Conservation (phyloP, 164 flowering plant species). For the Aristolochia contorta region DNA sequence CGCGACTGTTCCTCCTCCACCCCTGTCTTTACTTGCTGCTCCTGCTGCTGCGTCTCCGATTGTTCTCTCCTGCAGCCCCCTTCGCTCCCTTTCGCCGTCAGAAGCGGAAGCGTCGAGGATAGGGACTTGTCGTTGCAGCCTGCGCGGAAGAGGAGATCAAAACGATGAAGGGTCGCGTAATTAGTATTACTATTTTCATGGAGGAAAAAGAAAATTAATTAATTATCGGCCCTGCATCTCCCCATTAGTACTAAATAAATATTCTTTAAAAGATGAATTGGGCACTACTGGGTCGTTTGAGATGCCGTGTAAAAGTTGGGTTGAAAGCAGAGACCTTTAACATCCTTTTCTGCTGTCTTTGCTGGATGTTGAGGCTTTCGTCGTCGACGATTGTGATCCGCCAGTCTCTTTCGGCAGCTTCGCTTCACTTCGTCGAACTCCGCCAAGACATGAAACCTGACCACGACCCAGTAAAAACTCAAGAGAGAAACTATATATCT, state of each 20-base stretch:
- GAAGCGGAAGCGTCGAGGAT: neutral
- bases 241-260: no score
- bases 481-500: no score
- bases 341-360: neutral
- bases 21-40: neutral
- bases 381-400: conserved; percentile 77
- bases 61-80: neutral
- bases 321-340: neutral
- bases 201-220: no score
- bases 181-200: no score
- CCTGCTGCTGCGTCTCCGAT: no score
- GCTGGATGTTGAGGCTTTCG: conserved; percentile 59
- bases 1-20: neutral
- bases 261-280: no score
- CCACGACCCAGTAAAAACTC: no score
- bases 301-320: no score
- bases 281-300: no score
- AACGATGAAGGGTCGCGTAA: no score
- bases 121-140: neutral
- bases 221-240: no score
- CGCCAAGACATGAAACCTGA: conserved; percentile 71
- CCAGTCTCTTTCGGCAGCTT: conserved; percentile 83
- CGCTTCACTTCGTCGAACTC: conserved; percentile 92
- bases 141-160: no score
- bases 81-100: neutral